Conservation (phyloP, 768 basidiomycete species). For the Mycena haematopus region DNA sequence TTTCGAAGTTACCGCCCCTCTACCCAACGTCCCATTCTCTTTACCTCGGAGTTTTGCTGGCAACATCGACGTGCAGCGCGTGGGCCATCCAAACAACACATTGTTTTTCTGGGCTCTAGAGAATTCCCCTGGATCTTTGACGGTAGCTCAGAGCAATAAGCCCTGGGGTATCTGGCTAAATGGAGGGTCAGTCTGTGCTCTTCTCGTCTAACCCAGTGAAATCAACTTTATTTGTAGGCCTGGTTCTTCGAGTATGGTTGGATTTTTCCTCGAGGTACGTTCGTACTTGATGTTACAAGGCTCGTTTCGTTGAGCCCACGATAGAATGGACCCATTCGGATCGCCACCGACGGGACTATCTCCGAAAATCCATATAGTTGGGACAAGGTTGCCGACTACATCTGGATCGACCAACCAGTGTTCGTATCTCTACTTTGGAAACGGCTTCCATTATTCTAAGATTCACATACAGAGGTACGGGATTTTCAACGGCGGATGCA, state of each 20-base stretch:
- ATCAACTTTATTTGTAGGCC: slow-evolving; percentile 39
- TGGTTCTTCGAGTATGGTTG: slow-evolving; percentile 71
- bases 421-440: slow-evolving; percentile 24
- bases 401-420: slow-evolving; percentile 81
- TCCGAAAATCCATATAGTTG: slow-evolving; percentile 62
- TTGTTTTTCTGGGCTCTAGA: slow-evolving; percentile 74
- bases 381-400: slow-evolving; percentile 66
- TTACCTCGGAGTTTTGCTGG: slow-evolving; percentile 62
- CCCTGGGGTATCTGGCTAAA: slow-evolving; percentile 82
- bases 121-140: slow-evolving; percentile 57
- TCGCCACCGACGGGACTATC: slow-evolving; percentile 56
- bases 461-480: slow-evolving; percentile 51
- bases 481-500: slow-evolving; percentile 68
- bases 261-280: slow-evolving; percentile 65
- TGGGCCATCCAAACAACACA: slow-evolving; percentile 65
- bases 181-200: slow-evolving; percentile 69
- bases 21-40: slow-evolving; percentile 66
- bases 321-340: slow-evolving; percentile 77
- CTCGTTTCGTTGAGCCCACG: slow-evolving; percentile 3
- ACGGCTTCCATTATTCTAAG: slow-evolving; percentile 19
- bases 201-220: neutral
- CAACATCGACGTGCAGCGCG: slow-evolving; percentile 65
- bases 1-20: slow-evolving; percentile 45
- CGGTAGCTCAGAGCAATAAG: slow-evolving; percentile 43
- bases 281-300: too few species aligned